Evolutionary conservation across 306 rosid genomes (phyloP).

Genomic region (Potentilla sterilis): DNA sequence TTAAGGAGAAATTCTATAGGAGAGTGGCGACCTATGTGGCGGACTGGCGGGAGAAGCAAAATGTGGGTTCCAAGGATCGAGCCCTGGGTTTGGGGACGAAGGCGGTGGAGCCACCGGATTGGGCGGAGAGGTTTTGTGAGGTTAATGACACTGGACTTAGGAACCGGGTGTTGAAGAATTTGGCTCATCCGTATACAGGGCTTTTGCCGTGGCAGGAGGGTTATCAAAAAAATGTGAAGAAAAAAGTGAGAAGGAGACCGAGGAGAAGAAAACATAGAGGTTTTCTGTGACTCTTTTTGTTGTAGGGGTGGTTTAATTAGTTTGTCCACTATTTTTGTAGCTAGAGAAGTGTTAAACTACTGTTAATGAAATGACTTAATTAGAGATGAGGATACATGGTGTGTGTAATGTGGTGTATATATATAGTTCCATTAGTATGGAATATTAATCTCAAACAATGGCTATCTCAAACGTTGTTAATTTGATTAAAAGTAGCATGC

Average conservation of each 20-base stretch:
- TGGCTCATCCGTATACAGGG: constrained; percentile 31
- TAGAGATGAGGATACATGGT: background rate
- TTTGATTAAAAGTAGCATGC: too few species aligned
- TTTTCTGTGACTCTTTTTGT: background rate
- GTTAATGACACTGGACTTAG: constrained; percentile 48
- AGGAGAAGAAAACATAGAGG: constrained; percentile 18
- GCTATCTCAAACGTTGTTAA: too few species aligned
- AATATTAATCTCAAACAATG: background rate
- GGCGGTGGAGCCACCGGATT: constrained; percentile 60
- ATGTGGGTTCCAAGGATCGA: constrained; percentile 71
- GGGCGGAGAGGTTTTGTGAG: constrained; percentile 71
- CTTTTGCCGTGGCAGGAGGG: constrained; percentile 57
- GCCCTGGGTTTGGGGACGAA: constrained; percentile 74
- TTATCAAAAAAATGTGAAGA: background rate
- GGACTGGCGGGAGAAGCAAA: constrained; percentile 59
- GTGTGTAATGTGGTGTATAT: too few species aligned
- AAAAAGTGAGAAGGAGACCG: background rate
- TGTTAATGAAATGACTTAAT: background rate
- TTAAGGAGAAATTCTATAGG: constrained; percentile 68
- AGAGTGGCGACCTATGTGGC: constrained; percentile 81
- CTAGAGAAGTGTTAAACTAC: background rate
- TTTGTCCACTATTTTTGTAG: constrained; percentile 8
- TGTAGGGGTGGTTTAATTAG: constrained; percentile 7
- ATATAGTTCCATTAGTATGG: background rate
- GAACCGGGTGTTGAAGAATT: constrained; percentile 37